Evolutionary conservation across 768 basidiomycete species (phyloP), one percentile per base, ranked within the genome.

Genomic region (Psilocybe sp.): DNA sequence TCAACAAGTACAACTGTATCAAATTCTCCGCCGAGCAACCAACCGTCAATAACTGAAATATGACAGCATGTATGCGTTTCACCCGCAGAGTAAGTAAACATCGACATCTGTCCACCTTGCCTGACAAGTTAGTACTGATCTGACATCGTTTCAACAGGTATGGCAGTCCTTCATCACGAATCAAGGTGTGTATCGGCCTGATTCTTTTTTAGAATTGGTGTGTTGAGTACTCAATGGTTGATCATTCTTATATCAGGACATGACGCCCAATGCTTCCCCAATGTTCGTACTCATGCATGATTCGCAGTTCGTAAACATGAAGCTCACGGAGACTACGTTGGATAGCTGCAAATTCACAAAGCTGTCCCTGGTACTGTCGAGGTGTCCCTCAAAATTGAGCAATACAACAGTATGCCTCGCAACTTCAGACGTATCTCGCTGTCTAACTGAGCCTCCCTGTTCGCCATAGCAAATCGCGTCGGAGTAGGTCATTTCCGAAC

Each of bases 101-200:
- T 23, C 11, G 18, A 19, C 13, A 37, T 14, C n/a, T 47, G 12
- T 46, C 28, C 7, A 38, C 13, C 36, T 15, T 44, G 23, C 32
- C 16, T 35, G 15, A 12, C 18, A 2, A 34, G n/a, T 5, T 39
- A n/a, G n/a, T n/a, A 15, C 44, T 15, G 16, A n/a, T 16, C 32
- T 16, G 44, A 8, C 16, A 14, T 14, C 10, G 34, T 34, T 41
- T 3, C 23, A 14, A 36, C 61, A 88, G 89, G 89, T 92, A 46
- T 92, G 89, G 90, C 78, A 81, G 60, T 89, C 86, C 5, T 92
- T 92, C 61, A 54, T 91, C 2, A 80, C 84, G 40, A 87, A 82
- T 56, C 77, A 82, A 75, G 89, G 89, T 85, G 31, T 37, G 40
- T 18, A 12, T 15, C 31, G 31, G 37, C 12, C 28, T 50, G 20